Percentiles rank a stretch among this genome's conserved stretches.
Evolutionary conservation across 139 green algal species (phyloP).

Genomic region (Closterium sp.): DNA sequence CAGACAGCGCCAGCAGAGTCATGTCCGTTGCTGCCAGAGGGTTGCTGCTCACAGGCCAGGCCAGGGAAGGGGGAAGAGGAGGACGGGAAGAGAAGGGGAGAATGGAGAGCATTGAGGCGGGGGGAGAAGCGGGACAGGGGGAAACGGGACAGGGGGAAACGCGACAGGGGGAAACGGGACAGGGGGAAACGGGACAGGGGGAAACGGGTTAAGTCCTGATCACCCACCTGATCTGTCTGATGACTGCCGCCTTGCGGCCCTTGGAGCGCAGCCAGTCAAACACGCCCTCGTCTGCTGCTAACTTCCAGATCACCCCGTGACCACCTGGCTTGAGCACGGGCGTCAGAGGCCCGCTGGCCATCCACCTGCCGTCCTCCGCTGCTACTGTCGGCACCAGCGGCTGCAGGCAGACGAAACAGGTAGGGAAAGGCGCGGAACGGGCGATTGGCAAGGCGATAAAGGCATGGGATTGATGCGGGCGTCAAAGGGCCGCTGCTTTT

Average conservation of each 20-base stretch:
- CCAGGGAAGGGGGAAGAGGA: neutral
- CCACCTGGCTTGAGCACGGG: conserved; percentile 90
- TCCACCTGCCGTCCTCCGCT: conserved; percentile 74
- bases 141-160: neutral
- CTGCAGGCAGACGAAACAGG: conserved; percentile 58
- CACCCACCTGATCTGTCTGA: conserved; percentile 93
- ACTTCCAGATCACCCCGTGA: conserved; percentile 98
- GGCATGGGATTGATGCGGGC: too few species aligned
- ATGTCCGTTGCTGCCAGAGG: conserved; percentile 91
- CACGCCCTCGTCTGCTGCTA: conserved; percentile 85
- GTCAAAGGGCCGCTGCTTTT: too few species aligned
- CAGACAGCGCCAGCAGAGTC: conserved; percentile 91
- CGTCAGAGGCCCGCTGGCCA: conserved; percentile 63
- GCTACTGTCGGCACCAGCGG: conserved; percentile 89
- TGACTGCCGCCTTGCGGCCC: conserved; percentile 66
- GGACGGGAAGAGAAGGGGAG: neutral
- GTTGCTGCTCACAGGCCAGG: conserved; percentile 78
- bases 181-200: too few species aligned
- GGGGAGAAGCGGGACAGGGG: neutral
- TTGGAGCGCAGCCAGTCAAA: conserved; percentile 54
- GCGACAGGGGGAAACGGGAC: too few species aligned
- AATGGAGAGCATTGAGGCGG: too few species aligned
- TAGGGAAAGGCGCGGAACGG: neutral
- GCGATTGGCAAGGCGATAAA: too few species aligned
- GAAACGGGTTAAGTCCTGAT: too few species aligned